Evolutionary conservation across 768 basidiomycete genomes (phyloP), one percentile per base, ranked within the genome.

Genomic region (Rhizopogon sp.): DNA sequence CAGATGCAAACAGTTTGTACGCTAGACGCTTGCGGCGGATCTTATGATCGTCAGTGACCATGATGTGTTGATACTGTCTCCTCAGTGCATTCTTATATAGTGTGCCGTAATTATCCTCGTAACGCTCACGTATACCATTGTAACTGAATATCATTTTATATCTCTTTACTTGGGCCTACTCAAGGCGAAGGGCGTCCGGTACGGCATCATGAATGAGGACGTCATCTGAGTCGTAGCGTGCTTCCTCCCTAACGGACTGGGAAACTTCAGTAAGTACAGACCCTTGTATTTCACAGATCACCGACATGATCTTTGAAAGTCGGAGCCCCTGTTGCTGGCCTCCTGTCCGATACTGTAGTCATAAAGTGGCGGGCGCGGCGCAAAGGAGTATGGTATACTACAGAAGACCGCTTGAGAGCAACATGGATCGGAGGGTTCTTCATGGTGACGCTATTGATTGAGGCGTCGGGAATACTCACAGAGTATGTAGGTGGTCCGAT

Each of bases 361-460:
- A 67, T 76, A 5, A 60, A 61, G 47, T 81, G 77, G 71, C 73
- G 76, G 6, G 64, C 71, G 42, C 66, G 67, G 8, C 76, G 82
- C 14, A 75, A 72, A 0, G 83, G 82, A 3, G 60, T 67, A 3
- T 84, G 80, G 82, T 78, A 79, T 50, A 84, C 83, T 50, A 84
- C 83, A 1, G 84, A 87, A 63, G 84, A 85, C 58, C 76, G 84
- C 8, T 69, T 85, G 14, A 73, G 80, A 1, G 80, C 74, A 4
- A 70, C 79, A 1, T 55, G 80, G 8, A 61, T 70, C 11, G 76
- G 78, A 22, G 72, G 74, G 7, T 61, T 71, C 0, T 28, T 78
- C 40, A 68, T 84, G 44, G 71, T 78, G 3, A 85, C 84, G 0
- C 39, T 81, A 1, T 76, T 80, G 1, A 65, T 80, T 1, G 59